Evolutionary conservation across 2,329 filamentous ascomycete species (phyloP).

Genomic region (Ceratocystis harringtonii): DNA sequence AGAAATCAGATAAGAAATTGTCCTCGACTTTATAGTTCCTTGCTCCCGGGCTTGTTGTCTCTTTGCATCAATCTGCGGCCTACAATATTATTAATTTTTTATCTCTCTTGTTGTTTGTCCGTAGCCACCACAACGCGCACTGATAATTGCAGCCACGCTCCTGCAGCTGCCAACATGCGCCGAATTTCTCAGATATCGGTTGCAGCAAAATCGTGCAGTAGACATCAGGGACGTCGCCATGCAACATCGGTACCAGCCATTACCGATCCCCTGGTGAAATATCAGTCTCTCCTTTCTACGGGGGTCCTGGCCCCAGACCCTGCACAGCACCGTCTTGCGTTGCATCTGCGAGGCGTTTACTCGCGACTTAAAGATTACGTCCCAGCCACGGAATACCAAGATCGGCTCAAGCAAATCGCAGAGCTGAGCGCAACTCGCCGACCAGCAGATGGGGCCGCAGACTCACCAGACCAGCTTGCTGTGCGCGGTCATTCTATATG

Average conservation of each 20-base stretch:
- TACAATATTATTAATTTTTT: too few species aligned
- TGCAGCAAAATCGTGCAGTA: neutral
- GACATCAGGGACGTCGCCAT: conserved; percentile 20
- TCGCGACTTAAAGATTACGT: conserved; percentile 63
- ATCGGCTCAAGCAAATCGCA: conserved; percentile 47
- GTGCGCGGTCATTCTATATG: conserved; percentile 40
- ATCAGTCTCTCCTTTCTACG: conserved; percentile 54
- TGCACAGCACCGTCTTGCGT: conserved; percentile 55
- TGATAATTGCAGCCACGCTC: too few species aligned
- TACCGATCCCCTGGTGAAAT: conserved; percentile 62
- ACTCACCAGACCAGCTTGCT: conserved; percentile 27
- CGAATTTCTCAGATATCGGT: neutral
- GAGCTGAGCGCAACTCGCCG: conserved; percentile 28
- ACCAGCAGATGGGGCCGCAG: conserved; percentile 20
- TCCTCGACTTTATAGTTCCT: neutral
- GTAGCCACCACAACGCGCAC: too few species aligned
- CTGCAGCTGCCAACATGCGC: conserved; percentile 1
- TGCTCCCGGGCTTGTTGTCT: neutral
- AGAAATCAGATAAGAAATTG: neutral
- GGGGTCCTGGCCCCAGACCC: conserved; percentile 53
- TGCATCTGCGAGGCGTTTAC: conserved; percentile 66
- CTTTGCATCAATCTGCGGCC: too few species aligned
- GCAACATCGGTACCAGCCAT: conserved; percentile 39
- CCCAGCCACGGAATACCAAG: conserved; percentile 52
- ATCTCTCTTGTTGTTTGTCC: neutral